These are phyloP conservation scores for Cladosporium sp. DNA, from an alignment of 2,329 filamentous ascomycete genomes.

Conservation along the genomic window DNA sequence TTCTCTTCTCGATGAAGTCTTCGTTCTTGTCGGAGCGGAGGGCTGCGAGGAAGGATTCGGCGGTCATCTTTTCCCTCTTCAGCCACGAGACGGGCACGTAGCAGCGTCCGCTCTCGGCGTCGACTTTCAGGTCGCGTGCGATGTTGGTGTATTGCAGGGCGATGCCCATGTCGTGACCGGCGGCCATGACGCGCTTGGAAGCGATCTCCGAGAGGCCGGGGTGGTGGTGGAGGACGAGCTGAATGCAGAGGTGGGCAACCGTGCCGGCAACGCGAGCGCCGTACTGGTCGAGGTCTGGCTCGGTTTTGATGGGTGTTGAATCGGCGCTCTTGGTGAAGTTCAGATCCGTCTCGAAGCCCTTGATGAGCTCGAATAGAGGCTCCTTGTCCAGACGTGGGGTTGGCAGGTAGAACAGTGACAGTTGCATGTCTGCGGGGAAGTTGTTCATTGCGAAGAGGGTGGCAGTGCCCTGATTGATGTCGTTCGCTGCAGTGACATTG, in stretches of 20 bases:
- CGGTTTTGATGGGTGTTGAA: slow-evolving; percentile 52
- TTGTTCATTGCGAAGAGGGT: slow-evolving; percentile 41
- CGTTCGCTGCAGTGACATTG: slow-evolving; percentile 25
- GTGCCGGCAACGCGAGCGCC: slow-evolving; percentile 67
- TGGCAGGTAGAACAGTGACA: slow-evolving; percentile 58
- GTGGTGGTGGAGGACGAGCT: slow-evolving; percentile 61
- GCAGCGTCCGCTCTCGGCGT: slow-evolving; percentile 61
- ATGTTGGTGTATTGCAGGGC: slow-evolving; percentile 77
- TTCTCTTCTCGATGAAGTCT: slow-evolving; percentile 43
- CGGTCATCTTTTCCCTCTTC: slow-evolving; percentile 51
- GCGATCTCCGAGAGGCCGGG: slow-evolving; percentile 27
- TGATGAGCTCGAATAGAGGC: slow-evolving; percentile 61
- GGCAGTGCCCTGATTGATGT: slow-evolving; percentile 27
- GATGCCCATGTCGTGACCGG: slow-evolving; percentile 64
- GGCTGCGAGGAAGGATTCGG: slow-evolving; percentile 49
- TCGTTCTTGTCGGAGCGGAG: slow-evolving; percentile 18
- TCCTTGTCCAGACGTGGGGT: slow-evolving; percentile 51
- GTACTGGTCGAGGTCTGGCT: slow-evolving; percentile 59
- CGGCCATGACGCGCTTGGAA: slow-evolving; percentile 46
- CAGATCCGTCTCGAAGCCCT: slow-evolving; percentile 67
- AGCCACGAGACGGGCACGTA: slow-evolving; percentile 67
- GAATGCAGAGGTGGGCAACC: slow-evolving; percentile 64
- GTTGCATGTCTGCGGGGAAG: slow-evolving; percentile 51
- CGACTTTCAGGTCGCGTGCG: slow-evolving; percentile 65
- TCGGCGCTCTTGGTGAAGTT: slow-evolving; percentile 41